A percentile compares a stretch with the other conserved stretches of the same genome.
phyloP scores from a whole-genome alignment of 148 eudicot species.

The Rhododendron henanense region DNA sequence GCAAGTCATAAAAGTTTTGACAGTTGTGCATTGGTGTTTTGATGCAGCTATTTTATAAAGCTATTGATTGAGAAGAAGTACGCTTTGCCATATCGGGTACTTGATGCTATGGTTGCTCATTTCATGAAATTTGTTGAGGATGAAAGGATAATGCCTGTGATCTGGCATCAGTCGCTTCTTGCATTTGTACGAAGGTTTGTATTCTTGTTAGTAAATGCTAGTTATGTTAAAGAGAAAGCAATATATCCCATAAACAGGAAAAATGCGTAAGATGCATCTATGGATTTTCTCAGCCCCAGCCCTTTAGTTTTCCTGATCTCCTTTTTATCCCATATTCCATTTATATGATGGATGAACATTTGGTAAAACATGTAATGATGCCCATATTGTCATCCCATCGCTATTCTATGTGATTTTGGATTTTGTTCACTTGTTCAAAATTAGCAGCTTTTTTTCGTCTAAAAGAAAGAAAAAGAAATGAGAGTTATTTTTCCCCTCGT shows the following conservation, averaged over 20 bases:
- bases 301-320: too few relatives aligned
- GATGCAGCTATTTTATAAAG: conserved; percentile 81
- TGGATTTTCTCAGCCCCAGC: too few relatives aligned
- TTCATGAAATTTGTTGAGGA: conserved; percentile 77
- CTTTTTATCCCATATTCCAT: too few relatives aligned
- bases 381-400: background rate
- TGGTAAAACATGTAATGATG: background rate
- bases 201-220: background rate
- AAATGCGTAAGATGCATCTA: background rate
- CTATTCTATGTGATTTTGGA: background rate
- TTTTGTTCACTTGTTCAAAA: background rate
- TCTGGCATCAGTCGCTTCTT: conserved; percentile 97
- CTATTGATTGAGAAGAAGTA: conserved; percentile 86
- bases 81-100: conserved; percentile 82
- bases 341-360: background rate
- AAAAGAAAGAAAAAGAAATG: too few relatives aligned
- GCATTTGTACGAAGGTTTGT: conserved; percentile 84
- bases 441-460: background rate
- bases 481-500: background rate
- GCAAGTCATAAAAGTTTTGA: background rate
- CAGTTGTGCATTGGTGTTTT: conserved; percentile 2
- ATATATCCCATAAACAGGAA: background rate
- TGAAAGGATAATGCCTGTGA: conserved; percentile 85
- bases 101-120: conserved; percentile 89
- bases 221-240: background rate